A percentile compares a stretch with the other conserved stretches of the same genome.
Evolutionary conservation across 1,139 yeast species (phyloP).

Genomic region (Kodamaea anthophila): DNA sequence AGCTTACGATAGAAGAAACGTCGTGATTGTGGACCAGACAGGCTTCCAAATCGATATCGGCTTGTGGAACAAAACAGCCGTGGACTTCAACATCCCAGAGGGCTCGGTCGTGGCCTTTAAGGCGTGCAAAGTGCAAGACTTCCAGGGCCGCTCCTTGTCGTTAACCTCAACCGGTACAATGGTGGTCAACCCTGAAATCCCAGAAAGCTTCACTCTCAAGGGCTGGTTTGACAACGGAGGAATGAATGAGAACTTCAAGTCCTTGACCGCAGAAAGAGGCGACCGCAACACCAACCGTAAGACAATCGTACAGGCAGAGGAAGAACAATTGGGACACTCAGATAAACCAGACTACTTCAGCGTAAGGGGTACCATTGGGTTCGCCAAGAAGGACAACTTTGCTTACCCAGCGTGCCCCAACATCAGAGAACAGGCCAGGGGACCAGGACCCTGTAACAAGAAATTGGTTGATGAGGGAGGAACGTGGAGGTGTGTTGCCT

Average conservation of each 20-base stretch:
- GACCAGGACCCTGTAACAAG: constrained; percentile 57
- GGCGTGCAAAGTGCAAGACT: constrained; percentile 86
- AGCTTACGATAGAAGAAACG: constrained; percentile 86
- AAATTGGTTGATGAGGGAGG: constrained; percentile 54
- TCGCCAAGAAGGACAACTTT: constrained; percentile 66
- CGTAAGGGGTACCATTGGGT: constrained; percentile 67
- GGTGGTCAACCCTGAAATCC: constrained; percentile 76
- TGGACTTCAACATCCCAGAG: constrained; percentile 63
- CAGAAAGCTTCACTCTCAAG: constrained; percentile 79
- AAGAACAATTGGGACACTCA: constrained; percentile 60
- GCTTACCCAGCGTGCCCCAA: constrained; percentile 88
- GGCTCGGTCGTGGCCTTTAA: constrained; percentile 90
- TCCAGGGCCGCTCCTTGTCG: constrained; percentile 80
- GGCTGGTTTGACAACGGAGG: constrained; percentile 95
- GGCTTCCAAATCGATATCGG: constrained; percentile 74
- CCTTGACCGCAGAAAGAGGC: constrained; percentile 42
- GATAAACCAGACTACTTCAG: constrained; percentile 77
- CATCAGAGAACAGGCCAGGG: constrained; percentile 16
- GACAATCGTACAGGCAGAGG: constrained; percentile 60
- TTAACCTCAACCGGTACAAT: constrained; percentile 75
- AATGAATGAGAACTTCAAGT: constrained; percentile 51
- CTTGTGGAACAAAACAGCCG: constrained; percentile 85
- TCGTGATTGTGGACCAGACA: constrained; percentile 79
- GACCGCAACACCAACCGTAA: constrained; percentile 47
- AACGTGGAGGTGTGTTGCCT: constrained; percentile 90